These are phyloP conservation scores for Ogataea polymorpha DNA, from an alignment of 805 yeast genomes.

Conservation along the genomic window DNA sequence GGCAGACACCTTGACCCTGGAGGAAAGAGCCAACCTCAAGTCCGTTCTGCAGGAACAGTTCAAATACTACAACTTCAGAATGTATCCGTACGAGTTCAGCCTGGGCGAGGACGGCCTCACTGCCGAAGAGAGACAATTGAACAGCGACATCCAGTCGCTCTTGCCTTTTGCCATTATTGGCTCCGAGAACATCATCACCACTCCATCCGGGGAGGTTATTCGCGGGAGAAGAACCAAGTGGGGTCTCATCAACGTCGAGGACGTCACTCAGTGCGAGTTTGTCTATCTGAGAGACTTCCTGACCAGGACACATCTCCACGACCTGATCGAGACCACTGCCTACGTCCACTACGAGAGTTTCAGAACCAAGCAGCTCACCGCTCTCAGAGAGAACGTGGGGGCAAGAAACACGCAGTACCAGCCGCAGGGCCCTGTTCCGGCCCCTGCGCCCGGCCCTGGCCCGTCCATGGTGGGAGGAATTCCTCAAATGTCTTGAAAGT, in stretches of 20 bases:
- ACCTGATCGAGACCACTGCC: conserved; percentile 89
- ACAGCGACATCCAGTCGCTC: conserved; percentile 68
- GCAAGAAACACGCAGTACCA: conserved; percentile 34
- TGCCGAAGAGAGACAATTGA: conserved; percentile 70
- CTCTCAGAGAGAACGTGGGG: conserved; percentile 87
- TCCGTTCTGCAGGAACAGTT: conserved; percentile 75
- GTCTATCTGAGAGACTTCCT: conserved; percentile 90
- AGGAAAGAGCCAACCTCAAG: conserved; percentile 80
- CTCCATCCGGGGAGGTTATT: conserved; percentile 72
- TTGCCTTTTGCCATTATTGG: conserved; percentile 96
- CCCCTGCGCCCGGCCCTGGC: conserved; percentile 4
- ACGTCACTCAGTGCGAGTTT: conserved; percentile 93
- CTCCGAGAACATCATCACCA: conserved; percentile 67
- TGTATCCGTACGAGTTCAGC: conserved; percentile 73
- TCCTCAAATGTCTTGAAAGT: conserved; percentile 10
- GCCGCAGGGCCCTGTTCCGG: conserved; percentile 7
- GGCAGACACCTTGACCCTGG: conserved; percentile 82
- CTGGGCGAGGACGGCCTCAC: conserved; percentile 39
- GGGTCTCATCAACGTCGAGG: conserved; percentile 93
- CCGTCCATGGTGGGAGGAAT: conserved; percentile 10
- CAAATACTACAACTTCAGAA: conserved; percentile 62
- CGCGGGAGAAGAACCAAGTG: conserved; percentile 92
- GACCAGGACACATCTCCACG: conserved; percentile 93
- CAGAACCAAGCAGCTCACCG: conserved; percentile 90
- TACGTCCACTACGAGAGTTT: conserved; percentile 86